Base-by-base conservation (phyloP, 1,284 basidiomycete genomes). In the Trametes pubescens region DNA sequence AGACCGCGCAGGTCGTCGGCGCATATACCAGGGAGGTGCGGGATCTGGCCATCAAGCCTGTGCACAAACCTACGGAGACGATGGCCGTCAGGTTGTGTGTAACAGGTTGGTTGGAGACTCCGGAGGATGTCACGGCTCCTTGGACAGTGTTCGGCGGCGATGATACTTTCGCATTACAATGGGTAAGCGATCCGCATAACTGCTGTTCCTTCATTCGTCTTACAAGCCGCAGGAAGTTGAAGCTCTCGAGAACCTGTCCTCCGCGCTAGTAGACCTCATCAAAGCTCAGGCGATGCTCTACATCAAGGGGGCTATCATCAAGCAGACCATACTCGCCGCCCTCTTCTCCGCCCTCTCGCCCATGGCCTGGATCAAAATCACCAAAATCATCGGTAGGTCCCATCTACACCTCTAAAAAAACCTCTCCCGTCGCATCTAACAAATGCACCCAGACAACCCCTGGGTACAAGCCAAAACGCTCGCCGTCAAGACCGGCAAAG, bases 161-260 rank as follows among this genome's bases (percentile, higher is more conserved):
- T 53, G 85, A 87, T 65, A 86, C 85, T 0, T 85, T 81, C 69
- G 85, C 86, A 5, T 72, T 88, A 59, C 84, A 83, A 77, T 87
- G 86, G 86, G 85, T 86, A 67, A 59, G 81, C 7, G 0, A 21
- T 18, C 22, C 21, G 18, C 21, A 11, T 32, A 29, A 22, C 43
- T 37, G 9, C 22, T 35, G 9, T 57, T 40, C 16, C 26, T 2
- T 3, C 47, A 51, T 26, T 35, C 37, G 46, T 22, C 32, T 46
- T 32, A 10, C 24, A 37, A 26, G 16, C 14, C 57, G 16, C 64
- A 87, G 86, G 86, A 88, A 78, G 83, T 86, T 1, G 77, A 86
- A 62, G 85, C 84, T 7, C 70, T 87, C 55, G 70, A 81, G 68
- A 77, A 80, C 11, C 77, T 88, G 1, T 84, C 86, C 1, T 75